Evolutionary conservation across 768 basidiomycete species (phyloP), one percentile per base, ranked within the genome.

Genomic region (Boletus sp.): DNA sequence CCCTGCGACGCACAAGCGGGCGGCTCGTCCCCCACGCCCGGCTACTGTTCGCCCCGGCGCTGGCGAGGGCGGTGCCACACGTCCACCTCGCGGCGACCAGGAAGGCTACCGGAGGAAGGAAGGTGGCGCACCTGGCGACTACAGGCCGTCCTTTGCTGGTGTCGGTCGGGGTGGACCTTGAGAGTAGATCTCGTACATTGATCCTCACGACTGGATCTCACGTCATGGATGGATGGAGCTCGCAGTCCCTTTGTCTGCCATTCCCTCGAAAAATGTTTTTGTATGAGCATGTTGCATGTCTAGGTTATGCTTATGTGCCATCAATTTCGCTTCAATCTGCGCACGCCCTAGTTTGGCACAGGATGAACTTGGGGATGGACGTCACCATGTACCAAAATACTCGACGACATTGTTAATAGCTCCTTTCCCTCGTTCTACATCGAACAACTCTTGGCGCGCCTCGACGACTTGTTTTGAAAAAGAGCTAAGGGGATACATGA

Each of bases 1-100:
- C 50, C 97, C 96, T 55, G 78, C 91, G 53, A 99, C 97, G 57
- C 93, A 96, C 83, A 97, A 97, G 81, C 97, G 95, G 80, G 90
- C 91, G 56, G 88, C 82, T 48, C 93, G 97, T 66, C 83, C 90
- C 27, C 79, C 88, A 43, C 89, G 92, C 60, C 91, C 93, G 34
- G 88, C 94, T 48, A 75, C 80, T 54, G 83, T 83, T 53, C 85
- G 87, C 62, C 78, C 80, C 30, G 85, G 85, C 56, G 84, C 80
- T 61, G 89, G 84, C 44, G 84, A 81, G 55, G 90, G 91, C 44
- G 83, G 81, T 63, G 83, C 89, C 11, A 92, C 95, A 80, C 90
- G 93, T 60, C 80, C 91, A 40, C 92, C 93, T 63, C 91, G 95
- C 59, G 84, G 85, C 41, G 88, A 90, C 72, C 83, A 92, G 64